A percentile compares a stretch with the other conserved stretches of the same genome.
phyloP scores from a whole-genome alignment of 2,329 filamentous ascomycete genomes.

The Fusarium haematococcum region DNA sequence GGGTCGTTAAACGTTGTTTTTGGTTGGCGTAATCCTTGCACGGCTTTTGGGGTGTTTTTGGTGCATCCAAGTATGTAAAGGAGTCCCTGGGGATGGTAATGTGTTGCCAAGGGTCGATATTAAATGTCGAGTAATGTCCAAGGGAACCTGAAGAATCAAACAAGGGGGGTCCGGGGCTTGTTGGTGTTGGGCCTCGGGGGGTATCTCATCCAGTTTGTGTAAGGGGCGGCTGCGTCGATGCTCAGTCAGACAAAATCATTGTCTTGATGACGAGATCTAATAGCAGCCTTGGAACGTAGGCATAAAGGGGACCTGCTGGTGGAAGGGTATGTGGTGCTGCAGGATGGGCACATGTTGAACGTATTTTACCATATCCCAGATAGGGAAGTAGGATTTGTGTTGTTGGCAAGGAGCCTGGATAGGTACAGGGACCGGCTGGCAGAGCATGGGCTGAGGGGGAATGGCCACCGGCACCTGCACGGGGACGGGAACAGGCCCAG shows the following conservation, averaged over 20 bases:
- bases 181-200: slow-evolving; percentile 25
- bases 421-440: slow-evolving; percentile 47
- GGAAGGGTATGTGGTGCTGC: slow-evolving; percentile 63
- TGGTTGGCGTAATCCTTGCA: slow-evolving; percentile 38
- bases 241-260: slow-evolving; percentile 6
- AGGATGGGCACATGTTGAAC: slow-evolving; percentile 61
- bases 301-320: slow-evolving; percentile 65
- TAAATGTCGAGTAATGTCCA: slow-evolving; percentile 39
- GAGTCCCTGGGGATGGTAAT: slow-evolving; percentile 7
- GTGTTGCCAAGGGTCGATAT: slow-evolving; percentile 34
- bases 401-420: slow-evolving; percentile 54
- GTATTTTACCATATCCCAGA: slow-evolving; percentile 66
- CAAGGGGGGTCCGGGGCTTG: slow-evolving; percentile 13
- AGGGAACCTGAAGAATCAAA: slow-evolving; percentile 35
- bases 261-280: slow-evolving; percentile 29
- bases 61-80: slow-evolving; percentile 21
- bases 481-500: slow-evolving; percentile 53
- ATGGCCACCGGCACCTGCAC: slow-evolving; percentile 41
- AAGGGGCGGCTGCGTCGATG: slow-evolving; percentile 2
- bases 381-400: slow-evolving; percentile 62
- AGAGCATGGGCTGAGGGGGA: slow-evolving; percentile 44
- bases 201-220: slow-evolving; percentile 37
- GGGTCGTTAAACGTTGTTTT: slow-evolving; percentile 38
- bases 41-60: slow-evolving; percentile 21
- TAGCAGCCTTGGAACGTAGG: slow-evolving; percentile 66